Percentiles rank a stretch among this genome's conserved stretches.
These are phyloP conservation scores for Penicillium sp. DNA, from an alignment of 2,329 filamentous ascomycete genomes.

Conservation along the genomic window DNA sequence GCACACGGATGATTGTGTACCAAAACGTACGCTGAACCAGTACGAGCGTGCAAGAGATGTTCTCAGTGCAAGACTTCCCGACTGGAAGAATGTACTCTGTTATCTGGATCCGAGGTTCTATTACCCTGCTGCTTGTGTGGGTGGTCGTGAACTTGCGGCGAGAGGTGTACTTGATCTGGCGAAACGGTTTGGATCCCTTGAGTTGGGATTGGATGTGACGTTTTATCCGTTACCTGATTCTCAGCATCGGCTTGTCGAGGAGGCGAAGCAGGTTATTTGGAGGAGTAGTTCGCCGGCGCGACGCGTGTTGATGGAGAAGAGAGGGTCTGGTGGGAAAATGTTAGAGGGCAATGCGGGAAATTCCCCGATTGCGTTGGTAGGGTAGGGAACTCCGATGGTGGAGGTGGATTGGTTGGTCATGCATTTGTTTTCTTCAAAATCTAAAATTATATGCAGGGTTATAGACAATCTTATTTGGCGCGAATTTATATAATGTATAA, in stretches of 20 bases:
- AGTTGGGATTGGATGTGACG: slow-evolving; percentile 25
- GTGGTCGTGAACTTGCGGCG: slow-evolving; percentile 29
- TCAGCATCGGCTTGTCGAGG: slow-evolving; percentile 27
- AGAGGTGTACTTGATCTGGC: slow-evolving; percentile 33
- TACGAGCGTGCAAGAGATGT: slow-evolving; percentile 30
- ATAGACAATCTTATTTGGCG: too few species aligned
- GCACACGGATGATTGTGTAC: slow-evolving; percentile 33
- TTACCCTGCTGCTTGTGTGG: slow-evolving; percentile 28
- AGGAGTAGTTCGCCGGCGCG: slow-evolving; percentile 6
- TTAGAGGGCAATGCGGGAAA: not conserved
- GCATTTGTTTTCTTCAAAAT: not conserved
- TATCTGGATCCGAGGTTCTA: slow-evolving; percentile 38
- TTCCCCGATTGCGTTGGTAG: not conserved
- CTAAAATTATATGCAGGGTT: not conserved
- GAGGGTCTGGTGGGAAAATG: not conserved
- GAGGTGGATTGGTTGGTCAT: not conserved
- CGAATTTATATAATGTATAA: too few species aligned
- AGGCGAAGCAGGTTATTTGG: slow-evolving; percentile 23
- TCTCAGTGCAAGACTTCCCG: slow-evolving; percentile 27
- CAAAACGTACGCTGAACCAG: slow-evolving; percentile 33
- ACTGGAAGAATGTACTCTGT: slow-evolving; percentile 28
- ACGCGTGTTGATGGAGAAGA: not conserved
- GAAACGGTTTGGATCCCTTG: slow-evolving; percentile 25
- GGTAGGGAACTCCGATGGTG: not conserved
- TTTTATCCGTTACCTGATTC: slow-evolving; percentile 33